Evolutionary conservation across 441 rosid species (phyloP).

Genomic region (Hura crepitans): DNA sequence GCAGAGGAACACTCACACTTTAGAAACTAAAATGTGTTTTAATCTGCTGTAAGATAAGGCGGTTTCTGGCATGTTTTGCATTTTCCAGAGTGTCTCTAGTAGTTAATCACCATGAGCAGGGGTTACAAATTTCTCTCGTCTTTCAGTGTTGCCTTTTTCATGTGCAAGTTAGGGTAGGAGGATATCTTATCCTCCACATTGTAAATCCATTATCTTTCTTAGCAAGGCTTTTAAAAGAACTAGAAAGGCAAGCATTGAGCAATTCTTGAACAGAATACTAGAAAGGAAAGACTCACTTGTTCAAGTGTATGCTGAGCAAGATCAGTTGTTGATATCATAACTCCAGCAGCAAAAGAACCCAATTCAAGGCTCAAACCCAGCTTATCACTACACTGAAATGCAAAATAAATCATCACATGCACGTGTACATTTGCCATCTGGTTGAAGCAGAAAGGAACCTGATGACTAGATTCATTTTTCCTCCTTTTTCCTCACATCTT

Average conservation of each 20-base stretch:
- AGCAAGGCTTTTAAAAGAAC: background rate
- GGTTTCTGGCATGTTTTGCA: background rate
- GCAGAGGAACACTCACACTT: background rate
- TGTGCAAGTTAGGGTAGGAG: background rate
- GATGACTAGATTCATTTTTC: background rate
- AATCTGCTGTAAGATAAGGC: background rate
- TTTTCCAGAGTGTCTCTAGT: background rate
- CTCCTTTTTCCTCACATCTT: background rate
- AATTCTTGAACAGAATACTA: conserved; percentile 14
- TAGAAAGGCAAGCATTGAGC: conserved; percentile 3
- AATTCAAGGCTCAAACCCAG: conserved; percentile 94
- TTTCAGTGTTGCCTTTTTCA: background rate
- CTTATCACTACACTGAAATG: conserved; percentile 93
- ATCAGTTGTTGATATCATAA: conserved; percentile 97
- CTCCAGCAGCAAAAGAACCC: conserved; percentile 97
- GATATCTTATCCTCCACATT: background rate
- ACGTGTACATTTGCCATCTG: conserved; percentile 6
- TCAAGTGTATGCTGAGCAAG: conserved; percentile 92
- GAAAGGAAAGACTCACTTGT: conserved; percentile 54
- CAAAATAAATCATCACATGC: conserved; percentile 22
- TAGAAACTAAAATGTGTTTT: background rate
- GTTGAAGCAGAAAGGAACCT: background rate
- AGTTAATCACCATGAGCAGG: background rate
- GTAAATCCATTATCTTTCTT: background rate
- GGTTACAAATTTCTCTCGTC: background rate